Evolutionary conservation across 129 eudicot species (phyloP).

Genomic region (Gnaphalium uliginosum): DNA sequence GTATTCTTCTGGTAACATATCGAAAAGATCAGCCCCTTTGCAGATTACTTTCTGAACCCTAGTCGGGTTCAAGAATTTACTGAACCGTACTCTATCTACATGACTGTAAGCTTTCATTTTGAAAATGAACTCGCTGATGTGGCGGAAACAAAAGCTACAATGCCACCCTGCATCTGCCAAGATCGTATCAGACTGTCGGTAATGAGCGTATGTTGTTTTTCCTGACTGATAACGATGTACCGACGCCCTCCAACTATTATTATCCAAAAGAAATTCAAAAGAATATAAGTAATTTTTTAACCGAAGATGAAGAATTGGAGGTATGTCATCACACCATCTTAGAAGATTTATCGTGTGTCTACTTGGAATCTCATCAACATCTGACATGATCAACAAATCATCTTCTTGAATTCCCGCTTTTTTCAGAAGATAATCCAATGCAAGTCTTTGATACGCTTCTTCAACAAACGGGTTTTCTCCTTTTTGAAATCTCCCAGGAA

Average conservation of each 20-base stretch:
- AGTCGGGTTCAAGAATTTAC: conserved; percentile 68
- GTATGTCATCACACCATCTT: conserved; percentile 91
- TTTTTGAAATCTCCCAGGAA: conserved; percentile 61
- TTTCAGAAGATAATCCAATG: conserved; percentile 71
- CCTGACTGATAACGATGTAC: conserved; percentile 79
- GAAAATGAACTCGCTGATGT: conserved; percentile 74
- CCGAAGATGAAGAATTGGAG: conserved; percentile 75
- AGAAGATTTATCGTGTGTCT: conserved; percentile 82
- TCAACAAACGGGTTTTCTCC: conserved; percentile 92
- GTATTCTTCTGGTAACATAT: conserved; percentile 94
- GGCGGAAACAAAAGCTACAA: conserved; percentile 94
- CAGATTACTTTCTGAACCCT: conserved; percentile 81
- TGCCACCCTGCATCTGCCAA: conserved; percentile 98
- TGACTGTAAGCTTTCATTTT: conserved; percentile 98
- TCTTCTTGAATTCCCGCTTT: conserved; percentile 90
- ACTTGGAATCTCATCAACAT: conserved; percentile 91
- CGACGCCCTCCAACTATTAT: conserved; percentile 90
- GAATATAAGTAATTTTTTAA: conserved; percentile 78
- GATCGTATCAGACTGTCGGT: conserved; percentile 71
- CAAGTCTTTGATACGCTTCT: conserved; percentile 86
- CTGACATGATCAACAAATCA: conserved; percentile 89
- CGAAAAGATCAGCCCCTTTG: conserved; percentile 84
- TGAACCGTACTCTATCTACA: conserved; percentile 75
- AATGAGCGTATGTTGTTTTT: conserved; percentile 83
- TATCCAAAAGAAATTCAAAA: conserved; percentile 77